Evolutionary conservation across 192 early-diverging fungal species (phyloP).

Genomic region (Podila clonocystis): DNA sequence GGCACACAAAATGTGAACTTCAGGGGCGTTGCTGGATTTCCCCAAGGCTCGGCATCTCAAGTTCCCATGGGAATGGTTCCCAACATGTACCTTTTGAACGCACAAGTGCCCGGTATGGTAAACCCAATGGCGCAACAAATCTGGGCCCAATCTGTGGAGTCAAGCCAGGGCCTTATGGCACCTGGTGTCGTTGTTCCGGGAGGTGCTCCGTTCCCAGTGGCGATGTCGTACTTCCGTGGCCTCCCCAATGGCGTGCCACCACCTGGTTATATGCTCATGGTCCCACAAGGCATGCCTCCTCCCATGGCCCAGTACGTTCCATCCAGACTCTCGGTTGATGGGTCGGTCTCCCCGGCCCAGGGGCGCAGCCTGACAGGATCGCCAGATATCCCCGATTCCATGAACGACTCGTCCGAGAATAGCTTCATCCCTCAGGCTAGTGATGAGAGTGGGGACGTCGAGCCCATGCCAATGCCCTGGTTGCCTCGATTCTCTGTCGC

Average conservation of each 20-base stretch:
- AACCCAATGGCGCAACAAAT: slow-evolving; percentile 15
- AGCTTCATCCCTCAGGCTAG: background rate
- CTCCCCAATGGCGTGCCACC: slow-evolving; percentile 18
- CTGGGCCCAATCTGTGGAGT: slow-evolving; percentile 10
- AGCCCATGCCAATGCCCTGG: slow-evolving; percentile 28
- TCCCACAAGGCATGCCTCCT: slow-evolving; percentile 11
- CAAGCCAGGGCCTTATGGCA: slow-evolving; percentile 7
- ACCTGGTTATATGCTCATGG: slow-evolving; percentile 13
- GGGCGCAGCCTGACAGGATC: background rate
- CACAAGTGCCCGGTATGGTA: background rate
- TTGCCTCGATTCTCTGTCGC: slow-evolving; percentile 46
- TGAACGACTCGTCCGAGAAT: background rate
- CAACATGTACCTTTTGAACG: slow-evolving; percentile 11
- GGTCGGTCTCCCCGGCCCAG: slow-evolving; percentile 2
- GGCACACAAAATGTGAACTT: background rate
- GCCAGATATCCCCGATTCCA: background rate
- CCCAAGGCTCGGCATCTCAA: background rate
- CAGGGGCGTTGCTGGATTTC: background rate
- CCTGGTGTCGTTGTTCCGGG: background rate
- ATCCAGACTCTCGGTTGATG: slow-evolving; percentile 3
- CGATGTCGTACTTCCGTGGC: slow-evolving; percentile 25
- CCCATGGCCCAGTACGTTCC: slow-evolving; percentile 17
- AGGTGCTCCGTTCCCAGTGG: slow-evolving; percentile 8
- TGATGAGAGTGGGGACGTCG: background rate
- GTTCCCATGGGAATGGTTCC: slow-evolving; percentile 1